Conservation (phyloP, 2,329 filamentous ascomycete species). For the Diaporthe citriasiana region DNA sequence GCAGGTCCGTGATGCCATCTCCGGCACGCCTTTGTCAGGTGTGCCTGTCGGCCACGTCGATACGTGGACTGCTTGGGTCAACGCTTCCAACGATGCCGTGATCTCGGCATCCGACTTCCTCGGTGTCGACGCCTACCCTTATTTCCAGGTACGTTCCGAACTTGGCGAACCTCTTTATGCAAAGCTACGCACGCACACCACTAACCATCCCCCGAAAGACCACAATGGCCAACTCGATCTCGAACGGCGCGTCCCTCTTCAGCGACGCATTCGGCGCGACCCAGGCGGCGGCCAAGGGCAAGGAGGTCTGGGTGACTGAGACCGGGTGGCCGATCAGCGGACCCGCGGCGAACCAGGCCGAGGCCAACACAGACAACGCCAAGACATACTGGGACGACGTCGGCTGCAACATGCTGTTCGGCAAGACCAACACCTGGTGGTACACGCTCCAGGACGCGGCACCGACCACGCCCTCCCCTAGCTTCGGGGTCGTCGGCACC, state of each 20-base stretch:
- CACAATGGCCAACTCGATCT: constrained; percentile 76
- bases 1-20: constrained; percentile 74
- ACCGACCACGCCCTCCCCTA: constrained; percentile 73
- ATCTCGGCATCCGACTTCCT: constrained; percentile 81
- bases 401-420: constrained; percentile 75
- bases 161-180: no score
- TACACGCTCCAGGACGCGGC: constrained; percentile 80
- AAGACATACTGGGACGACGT: constrained; percentile 86
- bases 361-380: constrained; percentile 66
- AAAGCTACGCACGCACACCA: neutral
- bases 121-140: constrained; percentile 88
- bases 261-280: constrained; percentile 74
- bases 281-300: constrained; percentile 60
- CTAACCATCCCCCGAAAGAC: constrained; percentile 63
- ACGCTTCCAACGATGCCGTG: constrained; percentile 78
- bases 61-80: constrained; percentile 86
- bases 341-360: constrained; percentile 36
- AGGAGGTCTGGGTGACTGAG: constrained; percentile 44
- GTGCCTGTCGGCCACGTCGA: constrained; percentile 86
- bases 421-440: constrained; percentile 79
- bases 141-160: constrained; percentile 64
- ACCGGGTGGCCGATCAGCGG: constrained; percentile 41
- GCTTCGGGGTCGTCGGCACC: constrained; percentile 78
- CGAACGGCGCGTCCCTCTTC: constrained; percentile 76
- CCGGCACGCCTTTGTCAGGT: constrained; percentile 70